Evolutionary conservation across 2,329 filamentous ascomycete genomes (phyloP), one percentile per base, ranked within the genome.

Genomic region (Fusarium mexicanum): DNA sequence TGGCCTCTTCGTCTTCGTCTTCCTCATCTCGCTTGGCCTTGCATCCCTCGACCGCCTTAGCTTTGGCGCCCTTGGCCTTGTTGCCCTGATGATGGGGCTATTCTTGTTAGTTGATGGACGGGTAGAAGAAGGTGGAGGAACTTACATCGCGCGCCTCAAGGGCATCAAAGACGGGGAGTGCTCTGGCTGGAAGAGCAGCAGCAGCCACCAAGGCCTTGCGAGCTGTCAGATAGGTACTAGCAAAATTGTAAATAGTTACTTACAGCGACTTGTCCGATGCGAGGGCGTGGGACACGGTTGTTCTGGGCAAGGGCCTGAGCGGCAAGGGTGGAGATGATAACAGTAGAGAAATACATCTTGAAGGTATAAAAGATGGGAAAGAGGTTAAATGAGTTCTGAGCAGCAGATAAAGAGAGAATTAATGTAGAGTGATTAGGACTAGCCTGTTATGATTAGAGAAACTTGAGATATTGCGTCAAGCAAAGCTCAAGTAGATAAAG

Each of bases 321-420:
- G 16, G 69, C 64, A 24, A 71, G 69, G 13, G 65, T 41, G 5
- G 51, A 9, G 26, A 71, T n/a, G 16, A 71, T 17, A 16, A 55
- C 35, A 13, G 31, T 72, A 14, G 69, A 59, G 37, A 71, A 68
- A 38, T 72, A 26, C 69, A 71, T 71, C 1, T 37, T 71, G 57
- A 37, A 8, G 22, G 9, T 26, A 18, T 40, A 20, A 22, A 24
- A 16, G 18, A 20, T 44, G 20, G 4, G 6, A 13, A 51, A 29
- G 18, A 10, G 24, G 1, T 17, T 31, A 8, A 26, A 46, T 55
- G n/a, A 20, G 35, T n/a, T 63, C 55, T 69, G 66, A n/a, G 48
- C 64, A 61, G 55, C 66, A 69, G 66, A 14, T 62, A 31, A n/a
- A 69, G 26, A 35, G 31, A 40, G 20, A 17, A 31, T 18, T 31